Percentiles rank a stretch among this genome's conserved stretches.
Conservation (phyloP, 306 rosid species). For the Macrotyloma uniflorum region DNA sequence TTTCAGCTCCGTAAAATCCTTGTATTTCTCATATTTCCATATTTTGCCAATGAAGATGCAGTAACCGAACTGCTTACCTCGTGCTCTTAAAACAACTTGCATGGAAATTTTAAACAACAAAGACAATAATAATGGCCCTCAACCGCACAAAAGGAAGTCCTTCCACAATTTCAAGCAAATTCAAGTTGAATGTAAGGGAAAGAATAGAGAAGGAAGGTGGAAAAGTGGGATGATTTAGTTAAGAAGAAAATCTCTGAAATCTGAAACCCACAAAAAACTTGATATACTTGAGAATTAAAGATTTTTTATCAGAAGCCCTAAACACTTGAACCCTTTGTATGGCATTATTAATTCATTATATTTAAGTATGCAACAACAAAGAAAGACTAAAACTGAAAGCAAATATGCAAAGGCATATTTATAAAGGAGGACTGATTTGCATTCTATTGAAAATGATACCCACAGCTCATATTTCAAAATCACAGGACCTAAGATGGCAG, state of each 20-base stretch:
- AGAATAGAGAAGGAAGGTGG: not conserved
- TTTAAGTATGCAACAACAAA: not conserved
- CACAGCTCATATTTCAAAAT: constrained; percentile 12
- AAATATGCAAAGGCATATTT: constrained; percentile 21
- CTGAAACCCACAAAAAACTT: not conserved
- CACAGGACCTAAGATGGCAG: not conserved
- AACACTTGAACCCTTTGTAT: constrained; percentile 24
- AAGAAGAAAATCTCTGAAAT: constrained; percentile 21
- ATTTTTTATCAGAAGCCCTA: constrained; percentile 18
- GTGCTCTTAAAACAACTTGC: not conserved
- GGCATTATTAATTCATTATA: not conserved
- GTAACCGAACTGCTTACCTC: not conserved
- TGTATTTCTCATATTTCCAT: not conserved
- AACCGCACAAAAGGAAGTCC: not conserved
- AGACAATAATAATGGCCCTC: not conserved
- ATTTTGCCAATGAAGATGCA: not conserved
- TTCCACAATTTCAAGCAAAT: constrained; percentile 18
- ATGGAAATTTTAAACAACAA: constrained; percentile 1
- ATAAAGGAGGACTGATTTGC: not conserved
- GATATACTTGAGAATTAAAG: constrained; percentile 9
- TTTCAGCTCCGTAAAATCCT: constrained; percentile 12
- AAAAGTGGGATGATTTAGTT: not conserved
- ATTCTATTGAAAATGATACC: constrained; percentile 21
- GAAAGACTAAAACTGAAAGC: constrained; percentile 11
- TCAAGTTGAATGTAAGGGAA: constrained; percentile 21